Evolutionary conservation across 2,329 filamentous ascomycete species (phyloP).

Genomic region (Diplodia mutila): DNA sequence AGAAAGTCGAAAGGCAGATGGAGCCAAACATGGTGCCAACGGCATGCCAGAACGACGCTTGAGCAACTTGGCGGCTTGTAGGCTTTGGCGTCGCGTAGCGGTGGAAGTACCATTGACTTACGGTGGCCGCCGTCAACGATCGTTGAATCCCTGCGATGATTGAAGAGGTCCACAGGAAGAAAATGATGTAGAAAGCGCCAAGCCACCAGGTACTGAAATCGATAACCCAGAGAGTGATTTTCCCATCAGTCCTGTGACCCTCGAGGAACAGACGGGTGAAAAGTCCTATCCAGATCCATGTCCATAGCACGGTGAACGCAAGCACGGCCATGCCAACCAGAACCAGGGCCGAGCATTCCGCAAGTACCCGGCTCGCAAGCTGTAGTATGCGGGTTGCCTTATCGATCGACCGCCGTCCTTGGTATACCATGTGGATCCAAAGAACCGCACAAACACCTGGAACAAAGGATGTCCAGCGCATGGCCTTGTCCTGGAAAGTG

Average conservation of each 20-base stretch:
- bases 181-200: slow-evolving; percentile 85
- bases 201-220: slow-evolving; percentile 92
- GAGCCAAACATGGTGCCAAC: slow-evolving; percentile 87
- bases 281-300: slow-evolving; percentile 96
- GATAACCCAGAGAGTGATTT: slow-evolving; percentile 72
- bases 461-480: slow-evolving; percentile 83
- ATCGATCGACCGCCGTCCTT: slow-evolving; percentile 76
- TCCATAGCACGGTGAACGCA: slow-evolving; percentile 78
- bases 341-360: slow-evolving; percentile 81
- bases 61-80: slow-evolving; percentile 78
- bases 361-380: slow-evolving; percentile 85
- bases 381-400: slow-evolving; percentile 88
- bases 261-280: slow-evolving; percentile 93
- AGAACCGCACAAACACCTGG: slow-evolving; percentile 73
- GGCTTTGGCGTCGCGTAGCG: slow-evolving; percentile 79
- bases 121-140: slow-evolving; percentile 88
- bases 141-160: slow-evolving; percentile 88
- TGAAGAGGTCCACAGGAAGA: slow-evolving; percentile 94
- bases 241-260: slow-evolving; percentile 62
- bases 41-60: slow-evolving; percentile 80
- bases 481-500: slow-evolving; percentile 81
- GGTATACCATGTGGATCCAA: slow-evolving; percentile 84
- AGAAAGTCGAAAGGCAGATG: slow-evolving; percentile 82
- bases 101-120: slow-evolving; percentile 99
- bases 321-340: slow-evolving; percentile 81